Conservation (phyloP, 768 basidiomycete species). For the Leucocoprinus leucothites region DNA sequence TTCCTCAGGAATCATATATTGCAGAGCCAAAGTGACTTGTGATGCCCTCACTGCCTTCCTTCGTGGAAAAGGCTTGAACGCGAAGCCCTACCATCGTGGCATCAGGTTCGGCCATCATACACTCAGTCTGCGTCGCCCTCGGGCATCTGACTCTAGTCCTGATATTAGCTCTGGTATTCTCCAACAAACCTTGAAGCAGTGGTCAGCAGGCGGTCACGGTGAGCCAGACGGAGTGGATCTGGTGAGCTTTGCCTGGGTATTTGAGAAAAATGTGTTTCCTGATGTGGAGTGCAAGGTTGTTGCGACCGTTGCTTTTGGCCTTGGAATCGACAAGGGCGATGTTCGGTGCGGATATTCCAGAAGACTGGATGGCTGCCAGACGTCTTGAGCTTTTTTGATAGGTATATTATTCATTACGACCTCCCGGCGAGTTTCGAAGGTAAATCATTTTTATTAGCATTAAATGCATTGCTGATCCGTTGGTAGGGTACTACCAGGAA, state of each 20-base stretch:
- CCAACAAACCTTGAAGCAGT: constrained; percentile 59
- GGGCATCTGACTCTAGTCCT: not conserved
- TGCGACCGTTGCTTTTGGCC: constrained; percentile 81
- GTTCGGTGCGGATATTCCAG: constrained; percentile 45
- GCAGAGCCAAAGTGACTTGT: constrained; percentile 64
- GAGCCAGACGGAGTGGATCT: constrained; percentile 55
- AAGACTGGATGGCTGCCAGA: not conserved
- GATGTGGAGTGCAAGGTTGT: constrained; percentile 47
- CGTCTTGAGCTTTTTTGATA: constrained; percentile 14
- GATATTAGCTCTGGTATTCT: constrained; percentile 42
- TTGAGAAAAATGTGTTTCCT: not conserved
- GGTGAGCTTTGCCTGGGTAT: constrained; percentile 33
- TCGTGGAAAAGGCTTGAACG: constrained; percentile 61
- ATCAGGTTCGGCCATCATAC: constrained; percentile 39
- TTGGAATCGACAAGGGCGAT: constrained; percentile 83
- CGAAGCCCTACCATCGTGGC: constrained; percentile 75
- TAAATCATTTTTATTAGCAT: constrained; percentile 20
- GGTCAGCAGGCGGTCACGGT: constrained; percentile 49
- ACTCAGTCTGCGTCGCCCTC: not conserved
- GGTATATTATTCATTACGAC: constrained; percentile 82
- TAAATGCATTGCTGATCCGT: constrained; percentile 1
- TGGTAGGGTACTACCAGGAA: constrained; percentile 80
- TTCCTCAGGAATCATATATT: constrained; percentile 77
- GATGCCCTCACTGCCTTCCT: constrained; percentile 65
- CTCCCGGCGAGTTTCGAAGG: constrained; percentile 84